These are phyloP conservation scores for Verticillium isaacii DNA, from an alignment of 2,329 filamentous ascomycete genomes.

Conservation along the genomic window DNA sequence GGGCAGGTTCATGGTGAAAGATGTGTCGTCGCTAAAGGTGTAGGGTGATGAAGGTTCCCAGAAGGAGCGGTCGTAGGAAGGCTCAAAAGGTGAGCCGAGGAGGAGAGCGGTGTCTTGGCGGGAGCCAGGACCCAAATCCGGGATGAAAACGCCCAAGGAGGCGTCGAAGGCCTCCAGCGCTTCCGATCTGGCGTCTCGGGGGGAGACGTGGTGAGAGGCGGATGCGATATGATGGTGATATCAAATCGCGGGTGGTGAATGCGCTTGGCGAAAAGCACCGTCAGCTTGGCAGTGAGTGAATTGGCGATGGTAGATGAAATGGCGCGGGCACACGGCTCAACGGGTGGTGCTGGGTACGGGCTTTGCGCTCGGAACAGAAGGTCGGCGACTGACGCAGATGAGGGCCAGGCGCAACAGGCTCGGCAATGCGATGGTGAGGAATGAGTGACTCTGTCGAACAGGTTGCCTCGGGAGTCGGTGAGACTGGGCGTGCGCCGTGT, in stretches of 20 bases:
- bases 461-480: background rate
- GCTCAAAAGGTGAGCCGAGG: conserved; percentile 16
- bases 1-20: conserved; percentile 14
- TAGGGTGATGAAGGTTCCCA: conserved; percentile 20
- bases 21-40: conserved; percentile 20
- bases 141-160: conserved; percentile 20
- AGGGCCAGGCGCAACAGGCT: background rate
- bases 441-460: background rate
- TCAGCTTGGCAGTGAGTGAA: background rate
- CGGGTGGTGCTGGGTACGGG: background rate
- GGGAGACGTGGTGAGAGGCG: conserved; percentile 6
- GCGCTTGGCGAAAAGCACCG: background rate
- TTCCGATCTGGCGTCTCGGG: conserved; percentile 19
- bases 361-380: background rate
- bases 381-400: background rate
- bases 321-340: background rate
- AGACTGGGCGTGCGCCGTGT: background rate
- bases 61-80: conserved; percentile 5
- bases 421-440: background rate
- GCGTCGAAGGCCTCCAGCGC: conserved; percentile 30
- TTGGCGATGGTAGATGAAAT: background rate
- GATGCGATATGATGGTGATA: background rate
- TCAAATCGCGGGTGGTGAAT: background rate
- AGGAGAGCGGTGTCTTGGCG: conserved; percentile 15
- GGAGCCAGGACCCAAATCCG: background rate